Percentiles rank a stretch among this genome's conserved stretches.
These are phyloP conservation scores for Wickerhamomyces kurtzmanii DNA, from an alignment of 805 yeast genomes.

Conservation along the genomic window DNA sequence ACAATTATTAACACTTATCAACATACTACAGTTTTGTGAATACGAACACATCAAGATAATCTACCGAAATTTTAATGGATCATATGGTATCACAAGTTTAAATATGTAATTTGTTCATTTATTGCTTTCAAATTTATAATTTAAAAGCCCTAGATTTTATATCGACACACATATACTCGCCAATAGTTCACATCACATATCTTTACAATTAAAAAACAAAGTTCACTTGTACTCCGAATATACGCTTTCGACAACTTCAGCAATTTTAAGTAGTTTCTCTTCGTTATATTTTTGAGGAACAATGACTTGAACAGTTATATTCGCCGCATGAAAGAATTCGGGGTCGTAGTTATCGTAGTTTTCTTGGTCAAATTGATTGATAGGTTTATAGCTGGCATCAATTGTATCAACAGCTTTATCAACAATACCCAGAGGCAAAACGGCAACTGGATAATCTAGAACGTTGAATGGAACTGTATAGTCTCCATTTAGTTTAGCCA, in stretches of 20 bases:
- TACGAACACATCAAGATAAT: too few relatives aligned
- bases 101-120: too few relatives aligned
- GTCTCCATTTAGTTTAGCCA: conserved; percentile 22
- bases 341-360: conserved; percentile 29
- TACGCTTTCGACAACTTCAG: conserved; percentile 13
- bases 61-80: too few relatives aligned
- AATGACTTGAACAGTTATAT: conserved; percentile 41
- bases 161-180: too few relatives aligned
- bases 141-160: too few relatives aligned
- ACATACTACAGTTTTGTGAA: too few relatives aligned
- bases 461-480: conserved; percentile 28
- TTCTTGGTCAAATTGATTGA: conserved; percentile 2
- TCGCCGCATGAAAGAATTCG: conserved; percentile 32
- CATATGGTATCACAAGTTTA: too few relatives aligned
- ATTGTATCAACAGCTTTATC: background rate
- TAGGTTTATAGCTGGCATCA: background rate
- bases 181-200: too few relatives aligned
- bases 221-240: too few relatives aligned
- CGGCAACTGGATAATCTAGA: conserved; percentile 24
- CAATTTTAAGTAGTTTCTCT: conserved; percentile 36
- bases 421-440: conserved; percentile 23
- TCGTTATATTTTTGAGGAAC: conserved; percentile 38
- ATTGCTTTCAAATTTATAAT: too few relatives aligned
- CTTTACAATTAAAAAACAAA: too few relatives aligned
- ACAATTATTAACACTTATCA: too few relatives aligned